phyloP scores from a whole-genome alignment of 2,329 filamentous ascomycete species.

The Lomentospora prolificans region DNA sequence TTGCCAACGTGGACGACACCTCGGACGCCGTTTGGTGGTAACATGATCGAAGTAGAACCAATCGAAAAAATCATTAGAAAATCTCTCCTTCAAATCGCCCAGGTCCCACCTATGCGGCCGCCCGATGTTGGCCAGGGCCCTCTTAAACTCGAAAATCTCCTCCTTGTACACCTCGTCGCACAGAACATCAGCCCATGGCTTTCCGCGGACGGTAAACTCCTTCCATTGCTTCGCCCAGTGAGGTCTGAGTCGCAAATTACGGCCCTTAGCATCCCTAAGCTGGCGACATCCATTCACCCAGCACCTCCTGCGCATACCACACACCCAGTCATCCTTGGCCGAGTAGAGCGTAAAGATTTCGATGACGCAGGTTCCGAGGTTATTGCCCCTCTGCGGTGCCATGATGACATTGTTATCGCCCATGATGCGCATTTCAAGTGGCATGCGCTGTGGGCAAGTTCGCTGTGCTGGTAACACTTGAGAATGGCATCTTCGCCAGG shows the following conservation, averaged over 20 bases:
- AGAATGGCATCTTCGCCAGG: constrained; percentile 42
- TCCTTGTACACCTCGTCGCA: constrained; percentile 28
- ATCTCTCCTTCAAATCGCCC: constrained; percentile 24
- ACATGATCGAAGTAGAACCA: constrained; percentile 16
- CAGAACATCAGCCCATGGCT: constrained; percentile 20
- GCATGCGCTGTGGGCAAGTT: constrained; percentile 29
- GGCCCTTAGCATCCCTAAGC: constrained; percentile 20
- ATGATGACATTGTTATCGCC: constrained; percentile 29
- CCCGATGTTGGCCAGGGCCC: constrained; percentile 24
- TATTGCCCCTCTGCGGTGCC: constrained; percentile 32
- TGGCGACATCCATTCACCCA: constrained; percentile 31
- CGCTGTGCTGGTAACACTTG: constrained; percentile 27
- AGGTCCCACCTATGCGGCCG: constrained; percentile 27
- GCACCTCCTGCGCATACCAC: constrained; percentile 28
- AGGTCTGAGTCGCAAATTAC: constrained; percentile 25
- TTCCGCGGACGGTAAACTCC: constrained; percentile 20
- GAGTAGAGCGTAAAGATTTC: constrained; percentile 32
- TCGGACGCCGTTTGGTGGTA: no score
- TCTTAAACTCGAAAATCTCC: constrained; percentile 26
- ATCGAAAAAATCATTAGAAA: constrained; percentile 32
- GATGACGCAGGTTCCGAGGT: constrained; percentile 30
- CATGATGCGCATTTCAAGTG: constrained; percentile 34
- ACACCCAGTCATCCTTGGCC: constrained; percentile 28
- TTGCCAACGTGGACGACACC: neutral
- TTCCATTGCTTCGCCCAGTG: constrained; percentile 39